Percentiles rank a stretch among this genome's conserved stretches.
These are phyloP conservation scores for Ustilago hordei DNA, from an alignment of 1,284 basidiomycete genomes.

Conservation along the genomic window DNA sequence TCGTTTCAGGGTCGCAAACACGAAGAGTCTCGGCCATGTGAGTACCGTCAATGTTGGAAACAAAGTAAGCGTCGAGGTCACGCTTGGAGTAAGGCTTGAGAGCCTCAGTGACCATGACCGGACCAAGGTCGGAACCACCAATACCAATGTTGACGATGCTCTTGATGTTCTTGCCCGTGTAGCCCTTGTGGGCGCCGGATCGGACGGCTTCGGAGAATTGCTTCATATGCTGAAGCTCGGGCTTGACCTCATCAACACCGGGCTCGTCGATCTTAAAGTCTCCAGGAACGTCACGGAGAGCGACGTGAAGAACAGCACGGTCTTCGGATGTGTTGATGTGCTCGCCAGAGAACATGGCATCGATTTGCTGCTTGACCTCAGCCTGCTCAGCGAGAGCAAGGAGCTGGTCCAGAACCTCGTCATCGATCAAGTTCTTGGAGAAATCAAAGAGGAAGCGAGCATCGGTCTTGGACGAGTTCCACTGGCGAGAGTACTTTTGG, in stretches of 20 bases:
- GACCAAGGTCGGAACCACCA: slow-evolving; percentile 95
- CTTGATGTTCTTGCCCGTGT: slow-evolving; percentile 93
- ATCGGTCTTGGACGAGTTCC: slow-evolving; percentile 75
- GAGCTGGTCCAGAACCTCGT: slow-evolving; percentile 79
- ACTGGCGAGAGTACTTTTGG: slow-evolving; percentile 83
- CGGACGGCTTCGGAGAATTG: slow-evolving; percentile 87
- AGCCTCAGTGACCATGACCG: slow-evolving; percentile 98
- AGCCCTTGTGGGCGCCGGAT: slow-evolving; percentile 91
- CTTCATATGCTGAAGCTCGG: slow-evolving; percentile 90
- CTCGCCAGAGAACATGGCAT: slow-evolving; percentile 93
- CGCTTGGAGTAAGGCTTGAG: slow-evolving; percentile 92
- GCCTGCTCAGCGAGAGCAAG: slow-evolving; percentile 87
- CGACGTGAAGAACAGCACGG: slow-evolving; percentile 93
- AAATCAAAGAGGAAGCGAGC: slow-evolving; percentile 91
- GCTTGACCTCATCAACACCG: slow-evolving; percentile 84
- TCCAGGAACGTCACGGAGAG: slow-evolving; percentile 84
- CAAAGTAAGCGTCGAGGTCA: slow-evolving; percentile 87
- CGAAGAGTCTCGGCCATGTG: slow-evolving; percentile 91
- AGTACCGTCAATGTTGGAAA: slow-evolving; percentile 98
- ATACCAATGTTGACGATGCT: slow-evolving; percentile 99
- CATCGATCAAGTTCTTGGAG: slow-evolving; percentile 94
- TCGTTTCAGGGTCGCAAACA: slow-evolving; percentile 88
- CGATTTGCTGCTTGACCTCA: slow-evolving; percentile 83
- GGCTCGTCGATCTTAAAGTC: slow-evolving; percentile 78
- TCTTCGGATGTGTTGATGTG: slow-evolving; percentile 99